Conservation (phyloP, 257 asterid species). For the Linaria vulgaris region DNA sequence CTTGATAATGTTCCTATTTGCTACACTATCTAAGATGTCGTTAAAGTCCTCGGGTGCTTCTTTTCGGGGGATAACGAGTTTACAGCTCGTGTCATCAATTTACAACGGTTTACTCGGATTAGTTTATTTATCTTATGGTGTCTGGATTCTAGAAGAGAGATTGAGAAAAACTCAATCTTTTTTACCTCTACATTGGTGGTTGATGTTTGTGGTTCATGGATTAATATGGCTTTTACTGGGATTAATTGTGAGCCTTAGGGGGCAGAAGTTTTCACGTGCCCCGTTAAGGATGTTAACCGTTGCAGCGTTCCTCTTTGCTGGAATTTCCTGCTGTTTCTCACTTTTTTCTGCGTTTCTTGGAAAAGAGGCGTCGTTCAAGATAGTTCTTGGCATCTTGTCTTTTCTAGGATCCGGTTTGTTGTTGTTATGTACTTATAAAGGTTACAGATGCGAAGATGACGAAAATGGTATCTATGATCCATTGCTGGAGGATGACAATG, state of each 20-base stretch:
- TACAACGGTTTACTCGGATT: conserved; percentile 63
- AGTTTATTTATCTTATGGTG: conserved; percentile 43
- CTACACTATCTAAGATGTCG: conserved; percentile 38
- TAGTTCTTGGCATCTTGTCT: conserved; percentile 43
- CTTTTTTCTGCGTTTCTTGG: conserved; percentile 30
- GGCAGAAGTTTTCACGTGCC: conserved; percentile 50
- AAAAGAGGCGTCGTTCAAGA: conserved; percentile 34
- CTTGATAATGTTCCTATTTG: conserved; percentile 42
- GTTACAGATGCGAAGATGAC: conserved; percentile 30
- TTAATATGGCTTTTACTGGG: conserved; percentile 53
- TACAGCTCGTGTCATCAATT: conserved; percentile 57
- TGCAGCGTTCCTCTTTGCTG: conserved; percentile 52
- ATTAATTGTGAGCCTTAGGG: conserved; percentile 56
- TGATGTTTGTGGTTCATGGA: conserved; percentile 55
- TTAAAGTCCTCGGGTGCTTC: conserved; percentile 36
- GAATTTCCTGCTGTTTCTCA: conserved; percentile 53
- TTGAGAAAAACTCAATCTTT: conserved; percentile 29
- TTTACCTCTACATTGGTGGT: conserved; percentile 70
- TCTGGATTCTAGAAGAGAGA: conserved; percentile 58
- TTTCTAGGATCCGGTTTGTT: conserved; percentile 64
- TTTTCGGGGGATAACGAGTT: conserved; percentile 30
- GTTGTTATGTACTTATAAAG: conserved; percentile 57
- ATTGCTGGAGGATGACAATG: conserved; percentile 39
- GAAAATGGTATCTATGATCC: conserved; percentile 48
- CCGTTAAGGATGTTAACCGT: conserved; percentile 56